Evolutionary conservation across 2,329 filamentous ascomycete species (phyloP).

Genomic region (Ilyonectria robusta): DNA sequence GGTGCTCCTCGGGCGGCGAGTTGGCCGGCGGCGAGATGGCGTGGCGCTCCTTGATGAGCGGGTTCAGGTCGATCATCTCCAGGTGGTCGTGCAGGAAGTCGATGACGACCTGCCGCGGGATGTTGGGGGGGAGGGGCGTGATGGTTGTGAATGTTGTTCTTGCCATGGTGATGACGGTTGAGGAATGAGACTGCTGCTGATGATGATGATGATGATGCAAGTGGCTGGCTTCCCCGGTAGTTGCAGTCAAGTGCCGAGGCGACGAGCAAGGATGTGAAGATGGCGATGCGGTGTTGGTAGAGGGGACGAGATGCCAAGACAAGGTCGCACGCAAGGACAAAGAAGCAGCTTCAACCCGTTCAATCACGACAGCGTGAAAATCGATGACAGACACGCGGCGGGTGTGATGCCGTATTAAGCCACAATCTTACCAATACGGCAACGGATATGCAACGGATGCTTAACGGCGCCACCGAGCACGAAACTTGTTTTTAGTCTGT

Average conservation of each 20-base stretch:
- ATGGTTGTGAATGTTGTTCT: constrained; percentile 81
- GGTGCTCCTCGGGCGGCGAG: constrained; percentile 78
- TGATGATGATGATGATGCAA: background rate
- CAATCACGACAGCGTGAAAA: background rate
- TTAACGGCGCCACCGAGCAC: background rate
- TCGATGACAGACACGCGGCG: background rate
- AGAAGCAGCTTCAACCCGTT: background rate
- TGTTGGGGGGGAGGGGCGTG: constrained; percentile 79
- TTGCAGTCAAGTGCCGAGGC: constrained; percentile 9
- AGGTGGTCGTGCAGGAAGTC: constrained; percentile 83
- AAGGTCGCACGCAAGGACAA: background rate
- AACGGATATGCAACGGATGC: background rate
- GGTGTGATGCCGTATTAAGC: background rate
- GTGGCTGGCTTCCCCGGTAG: constrained; percentile 1
- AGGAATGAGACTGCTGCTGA: too few species aligned
- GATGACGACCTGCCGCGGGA: constrained; percentile 79
- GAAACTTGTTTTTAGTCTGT: background rate
- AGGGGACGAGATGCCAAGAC: background rate
- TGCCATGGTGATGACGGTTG: constrained; percentile 36
- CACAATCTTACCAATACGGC: background rate
- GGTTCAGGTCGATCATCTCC: constrained; percentile 91
- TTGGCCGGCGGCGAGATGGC: constrained; percentile 77
- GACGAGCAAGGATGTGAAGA: background rate
- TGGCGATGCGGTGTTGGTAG: background rate
- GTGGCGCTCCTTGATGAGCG: constrained; percentile 81